Percentiles rank a stretch among this genome's conserved stretches.
These are phyloP conservation scores for Exophiala mesophila DNA, from an alignment of 2,329 filamentous ascomycete genomes.

Conservation along the genomic window DNA sequence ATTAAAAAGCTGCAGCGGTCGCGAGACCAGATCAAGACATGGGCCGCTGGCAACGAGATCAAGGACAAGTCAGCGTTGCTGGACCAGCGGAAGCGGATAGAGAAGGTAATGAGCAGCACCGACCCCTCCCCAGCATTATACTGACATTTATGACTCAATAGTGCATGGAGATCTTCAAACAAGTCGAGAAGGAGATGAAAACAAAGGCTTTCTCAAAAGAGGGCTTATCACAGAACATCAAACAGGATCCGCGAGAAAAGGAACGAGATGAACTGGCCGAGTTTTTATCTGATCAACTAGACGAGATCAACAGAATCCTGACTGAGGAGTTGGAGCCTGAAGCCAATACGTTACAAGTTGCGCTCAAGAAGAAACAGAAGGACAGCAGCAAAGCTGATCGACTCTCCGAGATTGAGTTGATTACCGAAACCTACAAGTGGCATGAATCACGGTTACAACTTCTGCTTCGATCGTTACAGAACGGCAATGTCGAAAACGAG, in stretches of 20 bases:
- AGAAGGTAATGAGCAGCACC: slow-evolving; percentile 82
- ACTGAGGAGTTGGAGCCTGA: slow-evolving; percentile 81
- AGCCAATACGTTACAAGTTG: slow-evolving; percentile 76
- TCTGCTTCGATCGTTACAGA: slow-evolving; percentile 82
- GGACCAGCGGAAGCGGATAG: slow-evolving; percentile 92
- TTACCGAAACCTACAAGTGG: slow-evolving; percentile 93
- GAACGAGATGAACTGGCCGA: slow-evolving; percentile 85
- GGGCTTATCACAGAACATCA: slow-evolving; percentile 82
- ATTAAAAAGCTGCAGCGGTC: slow-evolving; percentile 99
- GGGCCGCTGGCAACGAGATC: slow-evolving; percentile 97
- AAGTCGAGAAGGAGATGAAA: slow-evolving; percentile 99
- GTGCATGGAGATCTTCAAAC: slow-evolving; percentile 97
- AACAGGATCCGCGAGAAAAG: slow-evolving; percentile 95
- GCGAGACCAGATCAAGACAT: slow-evolving; percentile 99
- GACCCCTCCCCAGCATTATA: too few species aligned
- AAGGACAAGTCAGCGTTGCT: slow-evolving; percentile 96
- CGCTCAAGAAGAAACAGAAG: slow-evolving; percentile 92
- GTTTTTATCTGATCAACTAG: slow-evolving; percentile 80
- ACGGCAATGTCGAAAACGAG: slow-evolving; percentile 81
- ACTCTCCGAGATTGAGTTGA: slow-evolving; percentile 75
- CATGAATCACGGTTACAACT: slow-evolving; percentile 90
- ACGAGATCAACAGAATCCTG: slow-evolving; percentile 80
- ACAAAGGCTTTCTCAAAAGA: slow-evolving; percentile 99
- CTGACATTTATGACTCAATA: too few species aligned
- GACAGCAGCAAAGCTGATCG: slow-evolving; percentile 78